Conservation (phyloP, 495 filamentous ascomycete species). For the Jackrogersella minutella region DNA sequence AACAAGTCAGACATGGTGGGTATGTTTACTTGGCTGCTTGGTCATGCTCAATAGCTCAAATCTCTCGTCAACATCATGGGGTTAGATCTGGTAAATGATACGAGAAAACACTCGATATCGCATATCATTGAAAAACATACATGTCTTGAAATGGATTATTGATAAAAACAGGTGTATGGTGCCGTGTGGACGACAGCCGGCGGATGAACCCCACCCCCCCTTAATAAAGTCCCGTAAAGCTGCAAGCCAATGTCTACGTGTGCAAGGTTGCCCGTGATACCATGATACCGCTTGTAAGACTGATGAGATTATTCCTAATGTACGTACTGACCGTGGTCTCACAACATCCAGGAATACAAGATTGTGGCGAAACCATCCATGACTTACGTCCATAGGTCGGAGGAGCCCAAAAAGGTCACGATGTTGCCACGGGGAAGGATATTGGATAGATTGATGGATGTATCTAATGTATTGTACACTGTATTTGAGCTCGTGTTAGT, state of each 20-base stretch:
- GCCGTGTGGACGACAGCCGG: not conserved
- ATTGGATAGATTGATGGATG: no score
- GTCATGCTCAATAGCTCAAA: no score
- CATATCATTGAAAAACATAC: conserved; percentile 6
- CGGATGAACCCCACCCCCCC: conserved; percentile 18
- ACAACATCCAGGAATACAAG: conserved; percentile 29
- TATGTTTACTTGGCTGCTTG: no score
- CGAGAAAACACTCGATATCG: not conserved
- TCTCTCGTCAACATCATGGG: no score
- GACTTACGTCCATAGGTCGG: no score
- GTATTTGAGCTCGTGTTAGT: conserved; percentile 41
- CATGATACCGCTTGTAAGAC: conserved; percentile 23
- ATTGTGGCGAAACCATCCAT: conserved; percentile 39
- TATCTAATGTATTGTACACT: no score
- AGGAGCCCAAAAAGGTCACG: conserved; percentile 11
- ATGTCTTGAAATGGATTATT: conserved; percentile 12
- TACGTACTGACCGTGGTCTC: conserved; percentile 32
- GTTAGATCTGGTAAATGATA: not conserved
- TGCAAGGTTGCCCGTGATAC: conserved; percentile 35
- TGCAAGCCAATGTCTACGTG: conserved; percentile 33
- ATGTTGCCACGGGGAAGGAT: conserved; percentile 28
- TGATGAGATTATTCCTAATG: conserved; percentile 16
- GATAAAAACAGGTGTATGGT: conserved; percentile 12
- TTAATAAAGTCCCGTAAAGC: conserved; percentile 9
- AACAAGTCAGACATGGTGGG: no score